Evolutionary conservation across 2,329 filamentous ascomycete species (phyloP), one percentile per base, ranked within the genome.

Genomic region (Knufia fluminis): DNA sequence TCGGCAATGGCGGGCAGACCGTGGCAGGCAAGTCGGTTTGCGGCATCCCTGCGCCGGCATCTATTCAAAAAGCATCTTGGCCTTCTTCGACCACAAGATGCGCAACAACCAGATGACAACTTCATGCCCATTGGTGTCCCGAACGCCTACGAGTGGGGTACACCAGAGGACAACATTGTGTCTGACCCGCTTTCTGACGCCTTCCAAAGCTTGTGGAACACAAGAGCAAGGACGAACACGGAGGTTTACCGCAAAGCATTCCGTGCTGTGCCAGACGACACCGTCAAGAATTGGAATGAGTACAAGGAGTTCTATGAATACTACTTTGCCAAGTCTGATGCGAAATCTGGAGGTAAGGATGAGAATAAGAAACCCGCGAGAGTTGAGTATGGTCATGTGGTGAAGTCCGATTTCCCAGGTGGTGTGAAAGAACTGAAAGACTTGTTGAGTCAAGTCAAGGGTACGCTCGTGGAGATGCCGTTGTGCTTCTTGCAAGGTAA

Each of bases 21-120:
- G 1, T 94, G 79, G 67, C 76, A 82, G 56, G 90, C 85, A 0
- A 83, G 85, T n/a, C 82, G 82, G 52, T 89, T 92, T 61, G 90
- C 88, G 0, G 77, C 86, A 2, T 89, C 86, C 0, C 74, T 96
- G 3, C 78, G 90, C 40, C 78, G 86, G 16, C 86, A 86, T 59
- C 76, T 96, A 4, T 94, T 88, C 86, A 82, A 89, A 39, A 91
- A 96, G 68, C 91, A 97, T 64, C 71, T 96, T 10, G 91, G 91
- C 1, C 73, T 96, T 2, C 67, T 96, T 2, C 80, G 77, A 3
- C 77, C 85, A 0, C 88, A 96, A 63, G 72, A 82, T 16, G 73
- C 83, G 52, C 78, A 88, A 49, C 69, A 64, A 4, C 76, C 75
- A 10, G 69, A 79, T 45, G 67, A 71, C 22, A 81, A 81, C 62